Base-by-base conservation (phyloP, 768 basidiomycete genomes). In the Lenzites betulinus region DNA sequence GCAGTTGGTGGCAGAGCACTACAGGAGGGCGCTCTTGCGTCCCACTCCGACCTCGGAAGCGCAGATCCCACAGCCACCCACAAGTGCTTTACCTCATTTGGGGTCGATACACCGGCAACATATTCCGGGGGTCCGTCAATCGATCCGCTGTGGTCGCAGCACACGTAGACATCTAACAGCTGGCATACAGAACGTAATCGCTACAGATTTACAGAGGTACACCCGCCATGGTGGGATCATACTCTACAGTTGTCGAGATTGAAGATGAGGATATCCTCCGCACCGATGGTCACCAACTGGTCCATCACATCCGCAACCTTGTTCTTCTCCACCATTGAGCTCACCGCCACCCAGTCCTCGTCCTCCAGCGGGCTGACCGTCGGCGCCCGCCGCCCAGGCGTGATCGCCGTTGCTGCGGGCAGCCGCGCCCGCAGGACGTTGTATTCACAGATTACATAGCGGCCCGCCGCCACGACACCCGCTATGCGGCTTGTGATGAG, bases 201-300 rank as follows among this genome's bases (percentile, higher is more conserved):
- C n/a, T 48, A 12, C 22, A 44, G 3, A 23, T 33, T 1, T 36
- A 46, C 43, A 7, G 22, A 23, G 18, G 15, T 54, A 22, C 22
- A 46, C 22, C 15, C 22, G 7, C 33, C 53, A 35, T 23, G 3
- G 39, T 23, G 3, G 39, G 12, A 38, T 56, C 35, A 93, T 30
- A 98, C 95, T 73, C 95, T 84, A 79, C 95, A 98, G 73, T 98
- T 98, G 72, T 93, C 88, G 65, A 99, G 75, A 63, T 86, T 91
- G 71, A 96, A 90, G 53, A 95, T 85, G 65, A 98, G 75, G 47
- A 98, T 82, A 70, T 99, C 97, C 73, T 93, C 85, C 3, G 97
- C 96, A 16, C 97, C 97, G 39, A 87, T 80, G 53, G 76, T 81
- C 63, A 88, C 86, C 47, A 99, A 76, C 44, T 86, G 77, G 71